These are phyloP conservation scores for Metschnikowia similis DNA, from an alignment of 805 yeast genomes.

Conservation along the genomic window DNA sequence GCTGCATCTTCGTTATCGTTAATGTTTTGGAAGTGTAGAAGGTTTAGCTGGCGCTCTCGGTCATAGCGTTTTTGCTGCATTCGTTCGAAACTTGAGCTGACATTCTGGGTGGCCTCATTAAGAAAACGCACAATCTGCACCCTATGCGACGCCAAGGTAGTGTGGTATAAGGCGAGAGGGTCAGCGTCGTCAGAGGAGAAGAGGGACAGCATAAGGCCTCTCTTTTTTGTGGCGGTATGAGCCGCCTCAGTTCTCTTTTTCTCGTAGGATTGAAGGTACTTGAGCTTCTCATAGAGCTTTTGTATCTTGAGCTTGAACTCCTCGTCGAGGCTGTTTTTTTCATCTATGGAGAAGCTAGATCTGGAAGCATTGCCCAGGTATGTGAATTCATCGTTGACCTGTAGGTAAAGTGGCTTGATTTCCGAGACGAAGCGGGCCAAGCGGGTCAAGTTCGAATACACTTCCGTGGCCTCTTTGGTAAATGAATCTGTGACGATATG, in stretches of 20 bases:
- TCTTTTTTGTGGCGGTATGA: constrained; percentile 10
- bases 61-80: constrained; percentile 48
- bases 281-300: constrained; percentile 47
- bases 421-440: constrained; percentile 31
- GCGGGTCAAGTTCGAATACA: constrained; percentile 29
- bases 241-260: constrained; percentile 31
- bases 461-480: constrained; percentile 34
- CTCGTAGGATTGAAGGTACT: constrained; percentile 50
- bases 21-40: constrained; percentile 38
- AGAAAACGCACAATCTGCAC: constrained; percentile 47
- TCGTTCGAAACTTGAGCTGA: constrained; percentile 43
- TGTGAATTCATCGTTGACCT: constrained; percentile 18
- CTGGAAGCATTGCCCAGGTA: constrained; percentile 1
- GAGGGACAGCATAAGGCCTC: constrained; percentile 17
- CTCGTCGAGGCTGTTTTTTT: constrained; percentile 53
- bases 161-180: constrained; percentile 25
- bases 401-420: constrained; percentile 32
- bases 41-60: constrained; percentile 34
- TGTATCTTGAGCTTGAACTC: constrained; percentile 51
- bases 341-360: constrained; percentile 36
- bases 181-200: constrained; percentile 33
- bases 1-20: constrained; percentile 28
- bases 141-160: constrained; percentile 42
- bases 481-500: constrained; percentile 34
- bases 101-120: constrained; percentile 37